Evolutionary conservation across 2,329 filamentous ascomycete species (phyloP), one percentile per base, ranked within the genome.

Genomic region (Exophiala lecanii-corni): DNA sequence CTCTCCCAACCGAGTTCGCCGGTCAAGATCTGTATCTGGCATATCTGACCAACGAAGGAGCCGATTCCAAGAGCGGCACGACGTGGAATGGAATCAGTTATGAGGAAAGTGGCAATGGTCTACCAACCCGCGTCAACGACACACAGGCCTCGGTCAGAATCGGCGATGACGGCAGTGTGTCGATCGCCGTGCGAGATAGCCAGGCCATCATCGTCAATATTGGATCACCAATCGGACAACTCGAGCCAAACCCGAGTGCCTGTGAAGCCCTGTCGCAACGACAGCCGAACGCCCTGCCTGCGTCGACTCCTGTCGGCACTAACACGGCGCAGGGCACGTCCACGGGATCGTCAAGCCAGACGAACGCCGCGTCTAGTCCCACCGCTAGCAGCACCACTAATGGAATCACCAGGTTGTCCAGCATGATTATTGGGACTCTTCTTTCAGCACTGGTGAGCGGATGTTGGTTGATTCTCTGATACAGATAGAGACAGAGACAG

Each of bases 11-110:
- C 5, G 48, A 52, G 9, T 59, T 67, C 36, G 61, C 60, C 3
- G 67, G 68, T 39, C 61, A 70, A 52, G 59, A 63, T 10, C 58
- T 74, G n/a, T 68, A 66, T 50, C 59, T 75, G 15, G 66, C 70
- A 3, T 69, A 69, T 53, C 65, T 74, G 26, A 73, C 66, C n/a
- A 67, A 62, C 20, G 57, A 62, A 12, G 71, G 71, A 21, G 64
- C 68, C 7, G 70, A 74, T 42, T 60, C 64, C 5, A 62, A 64
- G 10, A 48, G 57, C 30, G 64, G 64, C 36, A 68, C 67, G 2
- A 69, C 65, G 5, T 75, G 66, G 64, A 71, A 73, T 54, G 71
- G 71, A 34, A 59, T 75, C 50, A 63, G 59, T 47, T 75, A 66
- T 57, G 67, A 70, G 54, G 49, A 59, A 35, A 66, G 62, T 46